A percentile compares a stretch with the other conserved stretches of the same genome.
phyloP scores from a whole-genome alignment of 208 protist genomes.

The Hexamita inflata region DNA sequence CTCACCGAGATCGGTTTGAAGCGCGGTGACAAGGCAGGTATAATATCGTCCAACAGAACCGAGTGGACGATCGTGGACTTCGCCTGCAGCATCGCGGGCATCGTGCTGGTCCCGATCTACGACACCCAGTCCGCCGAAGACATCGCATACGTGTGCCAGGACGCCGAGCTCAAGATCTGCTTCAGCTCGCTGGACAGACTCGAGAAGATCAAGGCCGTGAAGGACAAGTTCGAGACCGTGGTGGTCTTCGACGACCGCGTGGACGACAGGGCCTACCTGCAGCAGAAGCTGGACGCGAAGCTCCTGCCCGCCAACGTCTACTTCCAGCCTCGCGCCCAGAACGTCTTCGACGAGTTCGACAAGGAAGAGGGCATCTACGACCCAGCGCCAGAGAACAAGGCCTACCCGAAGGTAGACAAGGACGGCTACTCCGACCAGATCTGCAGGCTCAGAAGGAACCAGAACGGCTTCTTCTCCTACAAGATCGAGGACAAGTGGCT shows the following conservation, averaged over 20 bases:
- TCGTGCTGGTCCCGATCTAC: slow-evolving; percentile 36
- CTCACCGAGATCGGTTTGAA: slow-evolving; percentile 19
- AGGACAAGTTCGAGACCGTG: slow-evolving; percentile 58
- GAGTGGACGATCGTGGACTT: slow-evolving; percentile 36
- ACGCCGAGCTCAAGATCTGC: slow-evolving; percentile 8
- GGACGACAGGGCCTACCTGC: slow-evolving; percentile 2
- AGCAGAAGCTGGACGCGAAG: neutral
- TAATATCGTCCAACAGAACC: slow-evolving; percentile 28
- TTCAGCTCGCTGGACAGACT: slow-evolving; percentile 18
- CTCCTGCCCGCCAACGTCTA: neutral
- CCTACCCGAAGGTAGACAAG: too few relatives aligned
- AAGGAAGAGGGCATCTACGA: neutral
- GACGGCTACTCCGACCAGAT: too few relatives aligned
- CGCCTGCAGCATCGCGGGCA: slow-evolving; percentile 26
- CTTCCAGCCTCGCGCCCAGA: neutral
- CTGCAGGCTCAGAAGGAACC: too few relatives aligned
- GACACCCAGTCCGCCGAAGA: neutral
- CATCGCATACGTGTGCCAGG: neutral
- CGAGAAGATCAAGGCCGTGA: neutral
- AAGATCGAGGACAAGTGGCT: too few relatives aligned
- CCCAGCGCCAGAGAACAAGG: too few relatives aligned
- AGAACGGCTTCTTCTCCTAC: too few relatives aligned
- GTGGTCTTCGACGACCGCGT: slow-evolving; percentile 28
- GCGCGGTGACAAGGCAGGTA: slow-evolving; percentile 29
- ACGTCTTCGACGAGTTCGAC: slow-evolving; percentile 8